phyloP scores from a whole-genome alignment of 2,329 filamentous ascomycete genomes.

The Fusarium marasasianum region DNA sequence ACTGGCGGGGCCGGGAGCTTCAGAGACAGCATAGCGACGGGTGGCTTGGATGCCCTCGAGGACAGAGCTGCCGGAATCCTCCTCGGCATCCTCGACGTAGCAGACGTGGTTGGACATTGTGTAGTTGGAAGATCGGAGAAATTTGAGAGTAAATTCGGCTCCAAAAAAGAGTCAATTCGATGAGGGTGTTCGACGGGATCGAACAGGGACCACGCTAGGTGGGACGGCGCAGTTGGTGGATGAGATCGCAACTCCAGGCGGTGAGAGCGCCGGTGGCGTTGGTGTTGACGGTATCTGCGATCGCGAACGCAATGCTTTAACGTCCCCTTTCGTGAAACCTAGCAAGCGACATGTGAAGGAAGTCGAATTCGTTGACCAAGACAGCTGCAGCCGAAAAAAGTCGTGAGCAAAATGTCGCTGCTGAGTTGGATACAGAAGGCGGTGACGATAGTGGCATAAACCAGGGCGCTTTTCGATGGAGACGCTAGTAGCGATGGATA shows the following conservation, averaged over 20 bases:
- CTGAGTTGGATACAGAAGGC: constrained; percentile 34
- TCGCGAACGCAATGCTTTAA: constrained; percentile 39
- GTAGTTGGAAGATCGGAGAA: constrained; percentile 30
- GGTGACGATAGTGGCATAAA: constrained; percentile 42
- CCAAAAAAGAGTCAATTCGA: constrained; percentile 33
- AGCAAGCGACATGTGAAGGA: constrained; percentile 37
- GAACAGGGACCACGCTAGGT: constrained; percentile 44
- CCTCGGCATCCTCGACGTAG: constrained; percentile 63
- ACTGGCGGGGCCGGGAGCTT: constrained; percentile 53
- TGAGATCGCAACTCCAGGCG: constrained; percentile 35
- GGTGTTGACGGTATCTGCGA: constrained; percentile 17
- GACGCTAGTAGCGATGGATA: constrained; percentile 23
- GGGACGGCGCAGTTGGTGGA: constrained; percentile 38
- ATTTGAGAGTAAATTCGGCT: constrained; percentile 36
- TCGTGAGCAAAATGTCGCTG: constrained; percentile 30
- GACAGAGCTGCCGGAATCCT: constrained; percentile 58
- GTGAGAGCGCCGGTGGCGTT: constrained; percentile 30
- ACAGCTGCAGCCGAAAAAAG: constrained; percentile 19
- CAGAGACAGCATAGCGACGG: constrained; percentile 58
- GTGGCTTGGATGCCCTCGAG: constrained; percentile 52
- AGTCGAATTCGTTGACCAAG: constrained; percentile 12
- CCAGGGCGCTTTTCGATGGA: constrained; percentile 28
- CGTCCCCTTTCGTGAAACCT: constrained; percentile 35
- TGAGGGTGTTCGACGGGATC: constrained; percentile 37
- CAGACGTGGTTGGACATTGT: constrained; percentile 58